Conservation (phyloP, 176 grass and related monocot genomes). For the Saccharum spontaneum region DNA sequence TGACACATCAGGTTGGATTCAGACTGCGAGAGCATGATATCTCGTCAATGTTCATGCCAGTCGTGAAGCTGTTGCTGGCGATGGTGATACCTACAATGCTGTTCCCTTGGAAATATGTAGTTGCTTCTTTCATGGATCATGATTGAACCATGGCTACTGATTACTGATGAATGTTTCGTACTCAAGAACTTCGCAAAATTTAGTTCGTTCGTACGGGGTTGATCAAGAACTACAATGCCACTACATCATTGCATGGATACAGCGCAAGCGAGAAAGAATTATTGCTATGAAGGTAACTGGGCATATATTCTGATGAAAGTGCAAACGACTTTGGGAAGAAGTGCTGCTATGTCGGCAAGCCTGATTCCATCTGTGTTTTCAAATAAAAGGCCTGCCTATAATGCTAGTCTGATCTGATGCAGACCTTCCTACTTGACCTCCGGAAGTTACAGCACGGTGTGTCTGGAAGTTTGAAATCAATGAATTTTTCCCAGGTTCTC, state of each 20-base stretch:
- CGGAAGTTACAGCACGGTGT: background rate
- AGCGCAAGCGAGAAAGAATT: conserved; percentile 13
- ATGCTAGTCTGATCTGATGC: background rate
- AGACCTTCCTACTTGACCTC: background rate
- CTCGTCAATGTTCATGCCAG: background rate
- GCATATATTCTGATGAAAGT: background rate
- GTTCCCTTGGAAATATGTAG: background rate
- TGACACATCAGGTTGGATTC: conserved; percentile 1
- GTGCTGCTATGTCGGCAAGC: background rate
- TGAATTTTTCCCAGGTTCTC: background rate
- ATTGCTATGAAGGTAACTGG: background rate
- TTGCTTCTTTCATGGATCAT: background rate
- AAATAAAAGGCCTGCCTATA: background rate
- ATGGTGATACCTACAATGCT: background rate
- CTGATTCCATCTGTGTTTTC: background rate
- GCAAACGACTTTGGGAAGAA: background rate
- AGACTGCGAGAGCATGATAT: background rate
- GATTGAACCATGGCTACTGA: background rate
- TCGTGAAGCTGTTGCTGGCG: background rate
- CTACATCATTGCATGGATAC: conserved; percentile 19
- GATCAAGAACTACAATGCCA: background rate
- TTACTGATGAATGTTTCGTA: background rate
- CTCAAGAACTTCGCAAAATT: background rate
- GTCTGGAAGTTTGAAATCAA: background rate
- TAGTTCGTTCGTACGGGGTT: background rate